A percentile compares a stretch with the other conserved stretches of the same genome.
phyloP scores from a whole-genome alignment of 306 rosid species.

The Hippophae rhamnoides region DNA sequence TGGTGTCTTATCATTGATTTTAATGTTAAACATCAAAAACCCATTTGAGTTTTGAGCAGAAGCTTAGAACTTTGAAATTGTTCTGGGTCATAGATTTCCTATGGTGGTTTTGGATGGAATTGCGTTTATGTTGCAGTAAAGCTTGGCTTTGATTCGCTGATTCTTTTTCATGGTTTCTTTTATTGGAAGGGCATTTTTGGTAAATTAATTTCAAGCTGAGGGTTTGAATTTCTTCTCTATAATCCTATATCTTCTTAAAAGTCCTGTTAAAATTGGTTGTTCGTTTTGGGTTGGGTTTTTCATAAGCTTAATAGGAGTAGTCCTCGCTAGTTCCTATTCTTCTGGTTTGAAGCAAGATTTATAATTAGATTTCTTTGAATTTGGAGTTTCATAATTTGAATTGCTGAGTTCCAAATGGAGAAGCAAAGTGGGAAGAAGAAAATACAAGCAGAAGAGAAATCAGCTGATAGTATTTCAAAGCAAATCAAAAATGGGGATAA shows the following conservation, averaged over 20 bases:
- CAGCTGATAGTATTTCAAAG: conserved; percentile 29
- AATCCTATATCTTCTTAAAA: conserved; percentile 6
- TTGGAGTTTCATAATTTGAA: conserved; percentile 17
- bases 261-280: conserved; percentile 3
- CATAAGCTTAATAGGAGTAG: conserved; percentile 21
- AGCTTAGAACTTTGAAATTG: conserved; percentile 21
- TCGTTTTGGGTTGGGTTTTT: conserved; percentile 14
- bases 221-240: conserved; percentile 12
- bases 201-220: background rate
- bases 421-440: conserved; percentile 49
- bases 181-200: background rate
- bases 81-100: conserved; percentile 1
- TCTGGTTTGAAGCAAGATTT: conserved; percentile 16
- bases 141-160: conserved; percentile 12
- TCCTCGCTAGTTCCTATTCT: conserved; percentile 6
- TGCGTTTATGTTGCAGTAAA: conserved; percentile 7
- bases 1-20: conserved; percentile 7
- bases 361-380: conserved; percentile 3
- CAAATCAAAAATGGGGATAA: conserved; percentile 30
- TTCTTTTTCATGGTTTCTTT: conserved; percentile 1
- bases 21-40: background rate
- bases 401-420: conserved; percentile 53
- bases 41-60: conserved; percentile 14
- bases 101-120: conserved; percentile 6
- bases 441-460: conserved; percentile 40